Base-by-base conservation (phyloP, 1,284 basidiomycete genomes). In the Sporisorium scitamineum region DNA sequence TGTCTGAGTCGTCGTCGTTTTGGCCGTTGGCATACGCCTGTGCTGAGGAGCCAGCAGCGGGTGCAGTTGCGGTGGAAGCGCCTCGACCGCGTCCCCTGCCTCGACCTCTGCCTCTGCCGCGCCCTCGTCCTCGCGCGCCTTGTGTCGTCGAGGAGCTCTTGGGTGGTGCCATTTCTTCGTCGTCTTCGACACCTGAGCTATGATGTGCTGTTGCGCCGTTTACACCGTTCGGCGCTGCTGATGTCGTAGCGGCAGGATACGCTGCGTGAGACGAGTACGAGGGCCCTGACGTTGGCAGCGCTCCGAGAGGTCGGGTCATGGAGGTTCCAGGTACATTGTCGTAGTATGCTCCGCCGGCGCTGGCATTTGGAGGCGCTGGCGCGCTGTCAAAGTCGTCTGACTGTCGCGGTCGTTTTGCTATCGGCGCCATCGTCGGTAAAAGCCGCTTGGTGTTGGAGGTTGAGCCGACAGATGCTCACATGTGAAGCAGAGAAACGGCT, bases 101-200 rank as follows among this genome's bases (percentile, higher is more conserved):
- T 39, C 58, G 52, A 20, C 48, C 53, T 13, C 57, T 39, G 2
- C 54, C 54, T 1, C 58, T 51, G 27, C 37, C 62, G 22, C 59
- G 54, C 13, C 37, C 62, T 1, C 51, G 45, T 0, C 34, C 37
- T 1, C 52, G 34, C 13, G 32, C 42, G 4, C 41, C 51, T 22
- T 20, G n/a, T 1, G 68, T 47, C 3, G 55, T 66, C 10, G 59
- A 62, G 7, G 54, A 39, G 45, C 41, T 42, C 32, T 55, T 61
- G 16, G 69, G 45, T 5, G 62, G 63, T 14, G 52, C 63, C 62
- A 71, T 66, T 4, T 70, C 68, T 31, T 70, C 62, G 45, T 71
- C 54, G 44, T 71, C 69, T n/a, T 62, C 60, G 2, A 37, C 51
- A 13, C 55, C 66, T 3, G 69, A 71, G 52, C 62, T 65, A 4